A percentile compares a stretch with the other conserved stretches of the same genome.
phyloP scores from a whole-genome alignment of 495 filamentous ascomycete genomes.

The Neurospora sp. region DNA sequence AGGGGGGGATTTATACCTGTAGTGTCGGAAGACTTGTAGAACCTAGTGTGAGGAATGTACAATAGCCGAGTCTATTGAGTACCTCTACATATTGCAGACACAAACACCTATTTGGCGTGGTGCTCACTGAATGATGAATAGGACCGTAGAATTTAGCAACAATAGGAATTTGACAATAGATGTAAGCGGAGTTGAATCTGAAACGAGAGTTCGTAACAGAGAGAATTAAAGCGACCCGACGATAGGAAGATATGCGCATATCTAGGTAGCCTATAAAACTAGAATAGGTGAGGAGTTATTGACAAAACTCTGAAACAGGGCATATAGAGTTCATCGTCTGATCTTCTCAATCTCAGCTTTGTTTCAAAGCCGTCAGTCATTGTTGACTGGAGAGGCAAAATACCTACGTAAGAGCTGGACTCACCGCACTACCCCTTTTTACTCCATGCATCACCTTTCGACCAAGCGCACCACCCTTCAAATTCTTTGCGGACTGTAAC shows the following conservation, averaged over 20 bases:
- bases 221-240: neutral
- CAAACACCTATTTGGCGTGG: neutral
- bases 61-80: neutral
- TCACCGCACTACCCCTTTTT: neutral
- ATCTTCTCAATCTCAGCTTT: neutral
- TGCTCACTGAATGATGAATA: neutral
- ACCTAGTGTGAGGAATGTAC: neutral
- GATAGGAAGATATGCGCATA: neutral
- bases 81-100: neutral
- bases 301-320: neutral
- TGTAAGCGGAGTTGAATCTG: neutral
- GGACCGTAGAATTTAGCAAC: neutral
- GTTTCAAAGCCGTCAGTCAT: neutral
- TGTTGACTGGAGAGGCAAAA: neutral
- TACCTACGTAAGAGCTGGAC: neutral
- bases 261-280: neutral
- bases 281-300: neutral
- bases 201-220: neutral
- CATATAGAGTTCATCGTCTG: neutral
- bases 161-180: neutral
- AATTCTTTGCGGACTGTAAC: too few species aligned
- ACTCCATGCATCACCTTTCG: too few species aligned
- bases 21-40: neutral
- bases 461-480: too few species aligned
- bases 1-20: neutral